Percentiles rank a stretch among this genome's conserved stretches.
Conservation (phyloP, 2,329 filamentous ascomycete genomes). For the Dothidotthia symphoricarpi region DNA sequence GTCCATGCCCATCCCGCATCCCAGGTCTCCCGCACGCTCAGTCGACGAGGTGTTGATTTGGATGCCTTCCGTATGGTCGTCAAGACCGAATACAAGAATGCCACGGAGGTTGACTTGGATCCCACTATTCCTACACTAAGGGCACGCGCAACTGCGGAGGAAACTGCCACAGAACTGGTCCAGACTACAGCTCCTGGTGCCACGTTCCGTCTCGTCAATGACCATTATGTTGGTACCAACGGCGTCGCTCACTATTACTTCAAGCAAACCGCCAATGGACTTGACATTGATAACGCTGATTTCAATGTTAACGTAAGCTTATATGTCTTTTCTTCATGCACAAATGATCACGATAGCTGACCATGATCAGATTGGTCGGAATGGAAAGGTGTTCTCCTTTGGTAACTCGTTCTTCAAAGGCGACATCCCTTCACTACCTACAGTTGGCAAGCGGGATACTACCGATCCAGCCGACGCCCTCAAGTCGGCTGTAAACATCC, state of each 20-base stretch:
- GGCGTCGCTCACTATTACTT: constrained; percentile 58
- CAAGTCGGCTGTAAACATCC: constrained; percentile 38
- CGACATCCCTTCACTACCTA: constrained; percentile 37
- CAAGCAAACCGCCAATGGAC: constrained; percentile 56
- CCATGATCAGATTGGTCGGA: constrained; percentile 45
- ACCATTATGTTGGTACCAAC: constrained; percentile 43
- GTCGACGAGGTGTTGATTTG: constrained; percentile 28
- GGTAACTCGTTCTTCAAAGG: constrained; percentile 54
- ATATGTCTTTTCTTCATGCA: not conserved
- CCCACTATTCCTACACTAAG: constrained; percentile 9
- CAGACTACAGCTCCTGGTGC: constrained; percentile 7
- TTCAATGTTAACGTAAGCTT: constrained; percentile 57
- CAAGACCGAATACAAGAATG: constrained; percentile 25
- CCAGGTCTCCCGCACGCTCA: constrained; percentile 14
- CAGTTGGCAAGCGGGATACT: constrained; percentile 24
- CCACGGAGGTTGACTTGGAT: constrained; percentile 10
- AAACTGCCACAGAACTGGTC: constrained; percentile 10
- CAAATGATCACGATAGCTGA: constrained; percentile 1
- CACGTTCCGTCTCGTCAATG: constrained; percentile 8
- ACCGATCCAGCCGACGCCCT: constrained; percentile 47
- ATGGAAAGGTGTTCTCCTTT: constrained; percentile 59
- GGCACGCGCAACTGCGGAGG: constrained; percentile 10
- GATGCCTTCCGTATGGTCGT: constrained; percentile 34
- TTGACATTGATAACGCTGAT: constrained; percentile 60
- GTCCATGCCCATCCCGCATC: constrained; percentile 24